Evolutionary conservation across 2,329 filamentous ascomycete genomes (phyloP).

Genomic region (Sporothrix schenckii): DNA sequence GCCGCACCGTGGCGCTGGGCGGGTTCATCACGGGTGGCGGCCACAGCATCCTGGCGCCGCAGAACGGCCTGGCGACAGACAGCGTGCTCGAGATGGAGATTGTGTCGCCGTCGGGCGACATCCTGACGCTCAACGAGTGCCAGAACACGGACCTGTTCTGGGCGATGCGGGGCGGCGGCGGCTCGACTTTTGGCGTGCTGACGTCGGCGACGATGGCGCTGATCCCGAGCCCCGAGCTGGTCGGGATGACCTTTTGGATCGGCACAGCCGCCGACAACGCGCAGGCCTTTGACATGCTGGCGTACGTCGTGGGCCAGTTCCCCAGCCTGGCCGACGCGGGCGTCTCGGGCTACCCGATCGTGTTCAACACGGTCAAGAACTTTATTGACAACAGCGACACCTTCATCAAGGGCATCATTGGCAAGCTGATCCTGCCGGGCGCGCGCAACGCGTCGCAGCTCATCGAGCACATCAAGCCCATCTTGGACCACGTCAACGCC

Average conservation of each 20-base stretch:
- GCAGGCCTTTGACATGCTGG: constrained; percentile 52
- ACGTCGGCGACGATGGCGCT: constrained; percentile 60
- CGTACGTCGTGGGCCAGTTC: constrained; percentile 51
- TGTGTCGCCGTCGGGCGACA: constrained; percentile 55
- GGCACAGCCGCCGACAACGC: constrained; percentile 42
- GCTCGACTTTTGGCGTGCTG: constrained; percentile 63
- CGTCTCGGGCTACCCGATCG: constrained; percentile 52
- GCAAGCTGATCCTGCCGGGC: constrained; percentile 34
- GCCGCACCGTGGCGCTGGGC: constrained; percentile 60
- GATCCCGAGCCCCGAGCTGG: constrained; percentile 46
- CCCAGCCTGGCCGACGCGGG: constrained; percentile 55
- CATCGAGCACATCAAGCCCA: constrained; percentile 28
- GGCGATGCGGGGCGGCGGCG: constrained; percentile 64
- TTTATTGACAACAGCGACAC: constrained; percentile 29
- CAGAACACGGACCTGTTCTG: constrained; percentile 64
- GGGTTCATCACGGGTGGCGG: constrained; percentile 66
- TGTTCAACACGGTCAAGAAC: constrained; percentile 47
- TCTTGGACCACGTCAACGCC: constrained; percentile 36
- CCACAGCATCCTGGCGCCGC: constrained; percentile 57
- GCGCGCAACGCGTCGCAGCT: constrained; percentile 22
- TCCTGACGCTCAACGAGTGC: constrained; percentile 56
- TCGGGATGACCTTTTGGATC: constrained; percentile 40
- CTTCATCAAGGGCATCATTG: constrained; percentile 34
- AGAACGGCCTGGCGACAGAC: constrained; percentile 64
- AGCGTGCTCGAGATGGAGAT: constrained; percentile 62